These are phyloP conservation scores for Paraconiothyrium brasiliense DNA, from an alignment of 2,329 filamentous ascomycete species.

Conservation along the genomic window DNA sequence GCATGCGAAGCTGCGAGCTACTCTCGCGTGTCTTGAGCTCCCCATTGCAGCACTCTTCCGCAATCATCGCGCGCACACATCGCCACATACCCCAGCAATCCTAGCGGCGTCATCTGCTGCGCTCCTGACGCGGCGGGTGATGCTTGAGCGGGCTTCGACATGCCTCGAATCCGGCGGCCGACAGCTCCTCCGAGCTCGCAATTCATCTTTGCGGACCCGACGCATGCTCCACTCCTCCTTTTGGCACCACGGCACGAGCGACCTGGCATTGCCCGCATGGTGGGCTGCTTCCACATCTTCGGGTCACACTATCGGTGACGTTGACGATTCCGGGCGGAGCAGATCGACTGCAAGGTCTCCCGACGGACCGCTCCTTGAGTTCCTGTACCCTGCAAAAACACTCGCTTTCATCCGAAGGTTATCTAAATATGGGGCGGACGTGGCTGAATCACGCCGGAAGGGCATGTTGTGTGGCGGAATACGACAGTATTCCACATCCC, in stretches of 20 bases:
- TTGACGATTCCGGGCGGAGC: slow-evolving; percentile 20
- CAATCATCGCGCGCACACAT: slow-evolving; percentile 17
- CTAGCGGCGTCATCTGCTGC: slow-evolving; percentile 30
- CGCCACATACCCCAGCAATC: slow-evolving; percentile 30
- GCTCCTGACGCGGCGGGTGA: slow-evolving; percentile 46
- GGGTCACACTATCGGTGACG: slow-evolving; percentile 24
- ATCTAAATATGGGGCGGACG: slow-evolving; percentile 33
- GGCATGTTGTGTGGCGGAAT: slow-evolving; percentile 30
- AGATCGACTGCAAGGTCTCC: slow-evolving; percentile 12
- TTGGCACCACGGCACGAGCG: slow-evolving; percentile 64
- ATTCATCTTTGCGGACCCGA: slow-evolving; percentile 51
- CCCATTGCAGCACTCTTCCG: slow-evolving; percentile 11
- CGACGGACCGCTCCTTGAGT: slow-evolving; percentile 52
- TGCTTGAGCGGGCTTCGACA: slow-evolving; percentile 68
- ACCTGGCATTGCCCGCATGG: slow-evolving; percentile 52
- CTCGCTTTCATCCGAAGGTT: slow-evolving; percentile 49
- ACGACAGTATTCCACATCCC: slow-evolving; percentile 39
- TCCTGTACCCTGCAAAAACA: slow-evolving; percentile 58
- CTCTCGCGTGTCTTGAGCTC: slow-evolving; percentile 9
- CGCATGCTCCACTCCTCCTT: slow-evolving; percentile 65
- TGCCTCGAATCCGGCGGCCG: slow-evolving; percentile 67
- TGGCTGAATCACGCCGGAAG: slow-evolving; percentile 37
- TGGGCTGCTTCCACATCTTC: slow-evolving; percentile 29
- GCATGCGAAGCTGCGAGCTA: slow-evolving; percentile 34
- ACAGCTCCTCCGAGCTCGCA: slow-evolving; percentile 57